A percentile compares a stretch with the other conserved stretches of the same genome.
Conservation (phyloP, 2,329 filamentous ascomycete genomes). For the Corinectria fuckeliana region DNA sequence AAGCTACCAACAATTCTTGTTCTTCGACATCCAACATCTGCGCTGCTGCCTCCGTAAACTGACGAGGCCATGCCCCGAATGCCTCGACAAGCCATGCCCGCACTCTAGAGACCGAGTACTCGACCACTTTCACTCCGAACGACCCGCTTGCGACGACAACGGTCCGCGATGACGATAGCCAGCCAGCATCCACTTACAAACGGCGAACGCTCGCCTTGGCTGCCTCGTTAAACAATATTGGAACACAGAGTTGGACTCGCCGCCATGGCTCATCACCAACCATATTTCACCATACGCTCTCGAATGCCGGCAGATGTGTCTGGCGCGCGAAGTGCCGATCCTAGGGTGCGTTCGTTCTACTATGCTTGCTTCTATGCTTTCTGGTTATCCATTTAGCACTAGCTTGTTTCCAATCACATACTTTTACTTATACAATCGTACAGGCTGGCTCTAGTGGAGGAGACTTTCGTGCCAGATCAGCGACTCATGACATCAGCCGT, state of each 20-base stretch:
- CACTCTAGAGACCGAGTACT: slow-evolving; percentile 10
- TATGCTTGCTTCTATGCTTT: neutral
- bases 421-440: slow-evolving; percentile 31
- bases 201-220: slow-evolving; percentile 12
- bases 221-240: slow-evolving; percentile 2
- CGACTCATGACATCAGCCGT: slow-evolving; percentile 64
- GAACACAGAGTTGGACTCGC: neutral
- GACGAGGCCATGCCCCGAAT: slow-evolving; percentile 22
- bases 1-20: slow-evolving; percentile 21
- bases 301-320: slow-evolving; percentile 53
- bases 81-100: slow-evolving; percentile 1
- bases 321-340: slow-evolving; percentile 56
- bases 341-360: slow-evolving; percentile 54
- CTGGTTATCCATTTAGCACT: neutral
- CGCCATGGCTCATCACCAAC: slow-evolving; percentile 51
- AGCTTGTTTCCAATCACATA: neutral
- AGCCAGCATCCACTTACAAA: neutral
- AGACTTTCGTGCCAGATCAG: slow-evolving; percentile 42
- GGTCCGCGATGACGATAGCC: slow-evolving; percentile 7
- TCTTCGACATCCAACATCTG: slow-evolving; percentile 15
- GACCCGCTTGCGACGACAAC: slow-evolving; percentile 12
- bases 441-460: slow-evolving; percentile 27
- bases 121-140: slow-evolving; percentile 6
- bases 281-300: slow-evolving; percentile 62
- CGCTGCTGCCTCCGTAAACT: slow-evolving; percentile 22